Evolutionary conservation across 2,329 filamentous ascomycete genomes (phyloP).

Genomic region (Fusarium goolgardi): DNA sequence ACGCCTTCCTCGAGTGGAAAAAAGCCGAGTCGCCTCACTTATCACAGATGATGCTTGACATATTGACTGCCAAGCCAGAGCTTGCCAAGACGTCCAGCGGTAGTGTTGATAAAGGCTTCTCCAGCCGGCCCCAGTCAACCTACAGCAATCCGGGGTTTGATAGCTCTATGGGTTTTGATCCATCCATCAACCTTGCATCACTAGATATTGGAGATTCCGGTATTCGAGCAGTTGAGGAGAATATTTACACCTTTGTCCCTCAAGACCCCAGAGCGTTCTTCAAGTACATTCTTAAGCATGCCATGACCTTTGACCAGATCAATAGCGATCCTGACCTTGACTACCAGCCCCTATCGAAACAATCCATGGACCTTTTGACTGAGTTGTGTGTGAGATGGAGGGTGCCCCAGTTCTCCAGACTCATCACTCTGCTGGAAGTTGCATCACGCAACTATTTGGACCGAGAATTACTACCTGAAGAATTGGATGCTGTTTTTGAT

Average conservation of each 20-base stretch:
- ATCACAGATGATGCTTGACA: conserved; percentile 92
- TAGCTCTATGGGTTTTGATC: conserved; percentile 65
- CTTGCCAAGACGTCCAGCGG: conserved; percentile 80
- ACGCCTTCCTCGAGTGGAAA: conserved; percentile 90
- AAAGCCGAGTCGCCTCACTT: conserved; percentile 88
- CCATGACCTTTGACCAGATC: conserved; percentile 73
- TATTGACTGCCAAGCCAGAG: conserved; percentile 86
- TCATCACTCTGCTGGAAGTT: conserved; percentile 86
- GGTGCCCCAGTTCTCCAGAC: conserved; percentile 82
- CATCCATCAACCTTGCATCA: conserved; percentile 73
- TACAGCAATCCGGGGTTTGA: conserved; percentile 64
- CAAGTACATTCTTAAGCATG: conserved; percentile 82
- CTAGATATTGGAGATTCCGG: conserved; percentile 70
- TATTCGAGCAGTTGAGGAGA: conserved; percentile 68
- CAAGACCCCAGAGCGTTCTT: conserved; percentile 85
- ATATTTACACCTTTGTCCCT: conserved; percentile 89
- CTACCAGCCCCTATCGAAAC: conserved; percentile 73
- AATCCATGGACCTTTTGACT: conserved; percentile 83
- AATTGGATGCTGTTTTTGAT: conserved; percentile 84
- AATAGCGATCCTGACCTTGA: conserved; percentile 64
- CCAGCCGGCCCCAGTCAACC: conserved; percentile 59
- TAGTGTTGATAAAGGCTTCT: conserved; percentile 68
- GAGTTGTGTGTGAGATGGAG: conserved; percentile 92
- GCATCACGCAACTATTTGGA: conserved; percentile 86
- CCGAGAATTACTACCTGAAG: conserved; percentile 82